Percentiles rank a stretch among this genome's conserved stretches.
Conservation (phyloP, 2,329 filamentous ascomycete genomes). For the Exophiala spinifera region DNA sequence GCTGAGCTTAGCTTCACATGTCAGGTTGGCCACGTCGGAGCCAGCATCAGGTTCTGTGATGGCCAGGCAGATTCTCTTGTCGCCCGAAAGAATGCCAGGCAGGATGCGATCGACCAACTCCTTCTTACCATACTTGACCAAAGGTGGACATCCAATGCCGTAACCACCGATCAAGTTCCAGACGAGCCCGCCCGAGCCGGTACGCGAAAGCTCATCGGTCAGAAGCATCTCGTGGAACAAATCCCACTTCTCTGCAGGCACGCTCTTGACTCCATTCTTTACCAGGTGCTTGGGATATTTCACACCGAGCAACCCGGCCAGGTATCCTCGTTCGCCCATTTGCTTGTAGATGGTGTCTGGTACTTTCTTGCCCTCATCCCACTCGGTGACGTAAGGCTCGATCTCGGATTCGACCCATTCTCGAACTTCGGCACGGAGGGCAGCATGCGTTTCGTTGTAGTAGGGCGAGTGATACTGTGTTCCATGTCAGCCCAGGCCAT, state of each 20-base stretch:
- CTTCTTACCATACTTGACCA: slow-evolving; percentile 89
- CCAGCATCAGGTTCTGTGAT: slow-evolving; percentile 97
- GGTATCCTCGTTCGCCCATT: slow-evolving; percentile 88
- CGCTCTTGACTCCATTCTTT: slow-evolving; percentile 68
- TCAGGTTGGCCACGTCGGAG: slow-evolving; percentile 90
- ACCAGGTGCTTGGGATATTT: slow-evolving; percentile 73
- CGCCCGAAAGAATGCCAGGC: slow-evolving; percentile 80
- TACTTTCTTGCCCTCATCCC: slow-evolving; percentile 92
- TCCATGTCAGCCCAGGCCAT: slow-evolving; percentile 1
- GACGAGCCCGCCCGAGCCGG: slow-evolving; percentile 86
- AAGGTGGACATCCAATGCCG: slow-evolving; percentile 86
- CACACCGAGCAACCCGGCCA: slow-evolving; percentile 82
- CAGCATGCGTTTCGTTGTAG: slow-evolving; percentile 90
- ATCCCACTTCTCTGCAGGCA: slow-evolving; percentile 88
- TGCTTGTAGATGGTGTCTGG: slow-evolving; percentile 89
- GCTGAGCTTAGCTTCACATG: slow-evolving; percentile 89
- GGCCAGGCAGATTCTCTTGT: slow-evolving; percentile 96
- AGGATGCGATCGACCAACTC: slow-evolving; percentile 80
- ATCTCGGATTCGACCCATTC: slow-evolving; percentile 88
- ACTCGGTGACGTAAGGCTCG: slow-evolving; percentile 88
- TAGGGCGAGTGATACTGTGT: slow-evolving; percentile 88
- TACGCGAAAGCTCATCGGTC: slow-evolving; percentile 88
- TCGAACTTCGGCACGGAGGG: slow-evolving; percentile 84
- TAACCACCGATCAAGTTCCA: slow-evolving; percentile 98
- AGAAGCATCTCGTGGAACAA: slow-evolving; percentile 96